Evolutionary conservation across 805 yeast genomes (phyloP).

Genomic region (Hyphopichia homilentoma): DNA sequence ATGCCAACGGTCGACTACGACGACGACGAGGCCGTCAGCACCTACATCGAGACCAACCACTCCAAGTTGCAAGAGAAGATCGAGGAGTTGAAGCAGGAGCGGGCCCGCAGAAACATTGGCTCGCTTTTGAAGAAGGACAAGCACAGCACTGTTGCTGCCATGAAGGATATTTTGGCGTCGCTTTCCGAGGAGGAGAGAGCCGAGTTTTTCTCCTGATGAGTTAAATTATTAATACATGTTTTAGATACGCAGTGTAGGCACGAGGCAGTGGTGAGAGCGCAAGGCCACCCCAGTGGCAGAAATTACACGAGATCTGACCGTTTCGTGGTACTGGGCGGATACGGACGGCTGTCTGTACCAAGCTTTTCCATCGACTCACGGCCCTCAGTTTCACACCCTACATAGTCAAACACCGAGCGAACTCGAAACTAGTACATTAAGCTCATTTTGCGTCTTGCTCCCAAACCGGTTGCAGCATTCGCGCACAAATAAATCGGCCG

Average conservation of each 20-base stretch:
- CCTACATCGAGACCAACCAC: constrained; percentile 82
- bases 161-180: constrained; percentile 32
- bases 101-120: constrained; percentile 61
- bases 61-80: constrained; percentile 55
- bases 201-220: constrained; percentile 14
- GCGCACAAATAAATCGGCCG: too few relatives aligned
- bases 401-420: too few relatives aligned
- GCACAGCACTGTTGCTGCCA: constrained; percentile 23
- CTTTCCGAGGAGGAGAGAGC: constrained; percentile 35
- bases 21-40: constrained; percentile 74
- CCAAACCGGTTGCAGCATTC: too few relatives aligned
- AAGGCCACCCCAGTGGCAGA: too few relatives aligned
- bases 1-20: constrained; percentile 69
- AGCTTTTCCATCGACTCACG: too few relatives aligned
- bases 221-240: not conserved
- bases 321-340: too few relatives aligned
- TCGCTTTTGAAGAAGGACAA: constrained; percentile 41
- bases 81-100: constrained; percentile 62
- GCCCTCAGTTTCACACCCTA: too few relatives aligned
- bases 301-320: too few relatives aligned
- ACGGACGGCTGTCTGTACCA: too few relatives aligned
- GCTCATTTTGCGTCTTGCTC: too few relatives aligned
- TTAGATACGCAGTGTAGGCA: not conserved
- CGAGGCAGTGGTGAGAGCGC: not conserved
- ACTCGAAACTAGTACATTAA: too few relatives aligned